Percentiles rank a stretch among this genome's conserved stretches.
Conservation (phyloP, 2,329 filamentous ascomycete genomes). For the Tricladium varicosporioides region DNA sequence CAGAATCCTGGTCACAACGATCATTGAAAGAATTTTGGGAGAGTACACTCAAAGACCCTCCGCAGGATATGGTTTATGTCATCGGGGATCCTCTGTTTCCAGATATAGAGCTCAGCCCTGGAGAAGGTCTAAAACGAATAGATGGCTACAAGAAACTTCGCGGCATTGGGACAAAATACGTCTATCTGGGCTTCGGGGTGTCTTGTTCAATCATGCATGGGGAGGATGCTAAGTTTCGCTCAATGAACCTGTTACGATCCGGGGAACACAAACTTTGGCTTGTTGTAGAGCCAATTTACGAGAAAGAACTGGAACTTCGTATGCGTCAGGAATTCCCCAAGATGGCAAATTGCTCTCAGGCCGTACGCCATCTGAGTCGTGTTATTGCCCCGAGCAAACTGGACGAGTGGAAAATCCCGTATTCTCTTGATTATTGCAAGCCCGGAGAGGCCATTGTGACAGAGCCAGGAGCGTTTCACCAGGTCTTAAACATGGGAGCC, state of each 20-base stretch:
- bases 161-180: background rate
- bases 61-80: background rate
- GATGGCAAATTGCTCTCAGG: background rate
- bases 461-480: background rate
- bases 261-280: conserved; percentile 1
- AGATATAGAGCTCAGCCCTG: background rate
- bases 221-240: conserved; percentile 1
- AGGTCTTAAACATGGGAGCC: conserved; percentile 1
- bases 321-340: conserved; percentile 1
- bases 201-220: background rate
- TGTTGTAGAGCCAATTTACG: background rate
- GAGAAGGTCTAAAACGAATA: background rate
- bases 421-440: conserved; percentile 1
- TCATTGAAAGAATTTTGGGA: background rate
- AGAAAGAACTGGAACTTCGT: background rate
- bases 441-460: background rate
- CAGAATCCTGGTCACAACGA: background rate
- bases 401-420: background rate
- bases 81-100: background rate
- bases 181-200: background rate
- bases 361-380: background rate
- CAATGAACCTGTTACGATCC: background rate
- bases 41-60: background rate
- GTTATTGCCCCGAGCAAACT: conserved; percentile 1
- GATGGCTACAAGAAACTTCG: background rate